These are phyloP conservation scores for Geoglossum glabrum DNA, from an alignment of 495 filamentous ascomycete species.

Conservation along the genomic window DNA sequence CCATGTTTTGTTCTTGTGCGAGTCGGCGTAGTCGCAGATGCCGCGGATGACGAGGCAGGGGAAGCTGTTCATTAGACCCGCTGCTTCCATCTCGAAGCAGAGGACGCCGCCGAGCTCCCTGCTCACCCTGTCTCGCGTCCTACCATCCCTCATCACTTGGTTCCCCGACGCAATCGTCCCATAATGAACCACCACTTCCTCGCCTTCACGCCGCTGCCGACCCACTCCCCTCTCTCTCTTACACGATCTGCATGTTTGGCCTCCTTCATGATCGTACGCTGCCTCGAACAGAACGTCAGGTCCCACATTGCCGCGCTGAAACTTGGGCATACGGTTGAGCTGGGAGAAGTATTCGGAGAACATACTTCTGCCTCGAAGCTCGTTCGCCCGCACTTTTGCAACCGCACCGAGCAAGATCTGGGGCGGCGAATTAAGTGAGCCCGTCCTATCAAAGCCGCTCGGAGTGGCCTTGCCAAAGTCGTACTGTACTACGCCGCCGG, in stretches of 20 bases:
- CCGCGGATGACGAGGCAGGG: constrained; percentile 11
- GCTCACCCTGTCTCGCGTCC: background rate
- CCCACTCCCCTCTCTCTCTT: no score
- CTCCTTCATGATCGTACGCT: no score
- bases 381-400: background rate
- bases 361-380: no score
- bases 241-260: no score
- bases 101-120: background rate
- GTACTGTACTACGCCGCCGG: background rate
- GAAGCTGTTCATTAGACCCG: constrained; percentile 9
- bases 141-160: background rate
- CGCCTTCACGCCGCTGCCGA: no score
- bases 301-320: no score
- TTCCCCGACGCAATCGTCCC: background rate
- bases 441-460: background rate
- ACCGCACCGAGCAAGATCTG: background rate
- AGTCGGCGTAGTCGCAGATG: constrained; percentile 12
- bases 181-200: background rate
- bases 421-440: background rate
- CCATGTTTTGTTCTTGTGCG: constrained; percentile 2
- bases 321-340: no score
- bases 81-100: no score
- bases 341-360: no score
- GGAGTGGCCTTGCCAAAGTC: background rate
- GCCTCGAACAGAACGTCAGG: no score